Conservation (phyloP, 2,329 filamentous ascomycete species). For the Paecilomyces fulvus region DNA sequence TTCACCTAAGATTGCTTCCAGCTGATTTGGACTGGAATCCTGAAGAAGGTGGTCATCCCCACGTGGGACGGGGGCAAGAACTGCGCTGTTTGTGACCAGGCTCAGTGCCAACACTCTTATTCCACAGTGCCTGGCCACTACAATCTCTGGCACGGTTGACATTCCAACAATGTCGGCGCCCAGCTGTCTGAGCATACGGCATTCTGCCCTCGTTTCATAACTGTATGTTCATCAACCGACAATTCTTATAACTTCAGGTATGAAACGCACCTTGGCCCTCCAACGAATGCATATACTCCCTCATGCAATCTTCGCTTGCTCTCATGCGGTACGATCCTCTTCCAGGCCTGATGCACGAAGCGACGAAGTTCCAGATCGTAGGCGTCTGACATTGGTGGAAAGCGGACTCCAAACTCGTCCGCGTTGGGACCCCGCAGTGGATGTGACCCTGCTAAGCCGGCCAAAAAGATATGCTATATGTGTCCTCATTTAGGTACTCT, state of each 20-base stretch:
- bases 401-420: constrained; percentile 54
- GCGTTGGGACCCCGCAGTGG: constrained; percentile 55
- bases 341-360: constrained; percentile 50
- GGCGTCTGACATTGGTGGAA: constrained; percentile 56
- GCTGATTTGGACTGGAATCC: constrained; percentile 40
- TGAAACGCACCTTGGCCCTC: constrained; percentile 48
- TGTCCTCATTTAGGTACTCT: constrained; percentile 7
- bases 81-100: constrained; percentile 57
- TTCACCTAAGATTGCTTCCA: constrained; percentile 47
- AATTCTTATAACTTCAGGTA: background rate
- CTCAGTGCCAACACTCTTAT: constrained; percentile 57
- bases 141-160: constrained; percentile 61
- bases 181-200: constrained; percentile 50
- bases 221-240: constrained; percentile 19
- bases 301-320: constrained; percentile 50
- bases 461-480: constrained; percentile 52
- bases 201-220: constrained; percentile 59
- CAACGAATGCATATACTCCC: constrained; percentile 58
- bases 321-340: constrained; percentile 37
- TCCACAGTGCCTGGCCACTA: constrained; percentile 57
- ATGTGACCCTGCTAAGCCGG: constrained; percentile 53
- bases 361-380: constrained; percentile 56
- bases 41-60: constrained; percentile 51
- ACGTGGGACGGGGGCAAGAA: constrained; percentile 49
- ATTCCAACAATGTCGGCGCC: constrained; percentile 64